Evolutionary conservation across 495 filamentous ascomycete genomes (phyloP), one percentile per base, ranked within the genome.

Genomic region (Astrothelium subdiscretum): DNA sequence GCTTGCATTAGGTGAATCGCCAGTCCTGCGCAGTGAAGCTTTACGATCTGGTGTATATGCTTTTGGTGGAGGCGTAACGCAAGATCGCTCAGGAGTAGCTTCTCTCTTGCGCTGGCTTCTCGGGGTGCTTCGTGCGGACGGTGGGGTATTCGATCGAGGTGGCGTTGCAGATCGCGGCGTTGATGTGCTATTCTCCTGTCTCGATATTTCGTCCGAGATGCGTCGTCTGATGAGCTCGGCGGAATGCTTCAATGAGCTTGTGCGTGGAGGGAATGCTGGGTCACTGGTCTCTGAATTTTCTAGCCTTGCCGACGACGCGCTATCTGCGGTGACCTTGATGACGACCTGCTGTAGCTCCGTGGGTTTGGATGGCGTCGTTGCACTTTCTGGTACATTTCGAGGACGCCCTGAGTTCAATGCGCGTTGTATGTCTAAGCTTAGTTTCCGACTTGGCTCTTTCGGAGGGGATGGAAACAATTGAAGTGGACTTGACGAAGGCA

Each of bases 281-380:
- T 54, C 48, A 29, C 26, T 29, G n/a, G 48, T 29, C 24, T 54
- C 48, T 29, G 24, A 26, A 54, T 54, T 26, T 29, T 29, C 48
- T 3, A 8, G 8, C 29, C 29, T 54, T 26, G 22, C 24, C 29
- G 48, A 54, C 10, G 48, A 27, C 15, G 48, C 48, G 24, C 48
- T 54, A 11, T 54, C 48, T 54, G 48, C n/a, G 24, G 48, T 54
- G 48, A 54, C 48, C 24, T 54, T 54, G 48, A 54, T 54, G 48
- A 54, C 48, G 48, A 54, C 48, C 15, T 54, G 48, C 24, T 54
- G 48, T 24, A 54, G 8, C 5, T 54, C 48, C 6, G 48, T 8
- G 11, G 48, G 6, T 24, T 54, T 54, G 20, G 48, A 20, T 8
- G 48, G 48, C 11, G 48, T 54, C 15, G 48, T 54, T 29, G 48